phyloP scores from a whole-genome alignment of 2,329 filamentous ascomycete genomes.

The Lasiodiplodia gonubiensis region DNA sequence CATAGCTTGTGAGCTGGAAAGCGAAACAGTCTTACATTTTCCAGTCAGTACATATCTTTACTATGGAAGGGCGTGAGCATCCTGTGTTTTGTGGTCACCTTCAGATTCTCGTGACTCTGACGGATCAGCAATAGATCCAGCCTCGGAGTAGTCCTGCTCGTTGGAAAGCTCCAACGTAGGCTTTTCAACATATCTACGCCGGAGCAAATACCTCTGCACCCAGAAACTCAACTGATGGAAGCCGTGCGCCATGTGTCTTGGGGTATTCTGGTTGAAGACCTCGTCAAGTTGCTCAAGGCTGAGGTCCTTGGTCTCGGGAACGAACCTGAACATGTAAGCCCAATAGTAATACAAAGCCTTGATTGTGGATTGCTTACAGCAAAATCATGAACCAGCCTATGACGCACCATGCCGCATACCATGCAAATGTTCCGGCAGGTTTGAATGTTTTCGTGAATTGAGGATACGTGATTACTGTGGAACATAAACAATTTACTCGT shows the following conservation, averaged over 20 bases:
- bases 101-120: not conserved
- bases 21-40: not conserved
- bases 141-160: not conserved
- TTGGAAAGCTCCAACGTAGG: not conserved
- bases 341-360: no score
- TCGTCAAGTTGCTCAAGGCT: constrained; percentile 51
- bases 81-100: not conserved
- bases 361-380: not conserved
- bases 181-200: not conserved
- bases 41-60: not conserved
- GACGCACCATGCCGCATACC: constrained; percentile 62
- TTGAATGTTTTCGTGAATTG: constrained; percentile 48
- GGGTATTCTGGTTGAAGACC: constrained; percentile 59
- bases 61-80: not conserved
- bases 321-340: constrained; percentile 38
- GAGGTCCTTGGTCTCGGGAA: constrained; percentile 55
- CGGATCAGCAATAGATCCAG: not conserved
- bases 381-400: constrained; percentile 56
- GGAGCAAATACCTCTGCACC: not conserved
- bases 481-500: accelerated
- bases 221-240: not conserved
- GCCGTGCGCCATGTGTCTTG: not conserved
- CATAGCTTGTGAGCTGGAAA: not conserved
- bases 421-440: constrained; percentile 60
- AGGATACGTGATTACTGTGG: constrained; percentile 55